Base-by-base conservation (phyloP, 140 eudicot species). In the Cichorium intybus region DNA sequence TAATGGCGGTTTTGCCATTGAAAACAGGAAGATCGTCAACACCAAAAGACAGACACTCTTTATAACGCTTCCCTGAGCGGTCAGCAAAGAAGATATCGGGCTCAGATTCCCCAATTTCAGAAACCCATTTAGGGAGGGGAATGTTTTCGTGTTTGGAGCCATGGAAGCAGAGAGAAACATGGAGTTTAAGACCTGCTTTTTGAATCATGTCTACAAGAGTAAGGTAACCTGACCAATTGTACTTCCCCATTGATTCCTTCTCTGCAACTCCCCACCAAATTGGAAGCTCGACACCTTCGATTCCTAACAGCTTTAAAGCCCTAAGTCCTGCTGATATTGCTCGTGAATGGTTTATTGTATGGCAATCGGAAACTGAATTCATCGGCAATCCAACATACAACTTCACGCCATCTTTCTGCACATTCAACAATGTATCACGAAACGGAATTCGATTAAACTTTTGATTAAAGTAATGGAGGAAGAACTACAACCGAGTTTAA, bases 261-360 rank as follows among this genome's bases (percentile, higher is more conserved):
- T 86, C 95, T n/a, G 77, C 95, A 58, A 83, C 34, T 10, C 95
- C 95, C 95, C 96, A 89, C 88, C 88, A 89, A 53, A 89, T 28
- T 6, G 96, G 96, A 35, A 89, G 90, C 71, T 91, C 97, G 6
- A 87, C 96, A 9, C 96, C 97, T 20, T 80, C 95, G n/a, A 91
- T 84, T 4, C 97, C 96, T 62, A 91, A 61, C 46, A 91, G 53
- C 50, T 91, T 91, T 41, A 91, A 69, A 16, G 97, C 97, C 69
- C 68, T 72, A 7, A 91, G 72, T 20, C 97, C 97, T 12, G 81
- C 95, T 34, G 77, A 58, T 31, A 87, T 69, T 34, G 95, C 97
- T 69, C 82, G 74, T 14, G 80, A 76, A 49, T 91, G 85, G 56
- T 76, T 85, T 41, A 89, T 62, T 6, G 75, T 3, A 17, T 75